Conservation (phyloP, 768 basidiomycete species). For the Pisolithus microcarpus region DNA sequence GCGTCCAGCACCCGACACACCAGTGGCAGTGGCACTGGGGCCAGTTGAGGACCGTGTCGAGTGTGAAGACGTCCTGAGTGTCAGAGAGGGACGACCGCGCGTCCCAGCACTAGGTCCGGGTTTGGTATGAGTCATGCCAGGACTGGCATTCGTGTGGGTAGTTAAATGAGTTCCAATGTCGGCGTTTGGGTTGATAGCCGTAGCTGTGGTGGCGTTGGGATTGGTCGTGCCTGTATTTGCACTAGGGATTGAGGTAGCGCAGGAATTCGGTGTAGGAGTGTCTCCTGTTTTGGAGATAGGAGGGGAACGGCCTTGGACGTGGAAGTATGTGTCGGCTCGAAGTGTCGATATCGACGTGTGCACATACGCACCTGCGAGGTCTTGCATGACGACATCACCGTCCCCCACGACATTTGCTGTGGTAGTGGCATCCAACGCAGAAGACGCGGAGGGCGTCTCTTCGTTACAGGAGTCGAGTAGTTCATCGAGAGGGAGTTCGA, state of each 20-base stretch:
- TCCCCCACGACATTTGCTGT: conserved; percentile 6
- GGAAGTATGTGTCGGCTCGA: conserved; percentile 18
- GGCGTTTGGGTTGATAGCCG: too few relatives aligned
- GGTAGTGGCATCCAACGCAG: conserved; percentile 4
- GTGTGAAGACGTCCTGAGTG: conserved; percentile 45
- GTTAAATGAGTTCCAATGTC: too few relatives aligned
- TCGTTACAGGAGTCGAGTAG: conserved; percentile 37
- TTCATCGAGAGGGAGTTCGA: conserved; percentile 82
- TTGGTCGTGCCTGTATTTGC: too few relatives aligned
- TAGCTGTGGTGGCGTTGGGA: too few relatives aligned
- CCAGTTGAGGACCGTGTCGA: conserved; percentile 44
- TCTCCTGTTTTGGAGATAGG: conserved; percentile 28
- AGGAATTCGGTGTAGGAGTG: too few relatives aligned
- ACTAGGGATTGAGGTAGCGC: too few relatives aligned
- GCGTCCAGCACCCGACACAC: conserved; percentile 17
- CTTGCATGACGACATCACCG: conserved; percentile 24
- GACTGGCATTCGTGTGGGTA: too few relatives aligned
- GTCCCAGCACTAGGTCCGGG: conserved; percentile 48
- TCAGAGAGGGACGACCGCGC: conserved; percentile 52
- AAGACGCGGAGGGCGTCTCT: conserved; percentile 8
- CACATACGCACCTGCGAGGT: conserved; percentile 9
- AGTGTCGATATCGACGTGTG: conserved; percentile 5
- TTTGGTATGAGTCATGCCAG: conserved; percentile 29
- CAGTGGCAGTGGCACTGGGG: conserved; percentile 60
- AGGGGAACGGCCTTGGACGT: conserved; percentile 29